phyloP scores from a whole-genome alignment of 345 rosid genomes.

The Rhodamnia argentea region DNA sequence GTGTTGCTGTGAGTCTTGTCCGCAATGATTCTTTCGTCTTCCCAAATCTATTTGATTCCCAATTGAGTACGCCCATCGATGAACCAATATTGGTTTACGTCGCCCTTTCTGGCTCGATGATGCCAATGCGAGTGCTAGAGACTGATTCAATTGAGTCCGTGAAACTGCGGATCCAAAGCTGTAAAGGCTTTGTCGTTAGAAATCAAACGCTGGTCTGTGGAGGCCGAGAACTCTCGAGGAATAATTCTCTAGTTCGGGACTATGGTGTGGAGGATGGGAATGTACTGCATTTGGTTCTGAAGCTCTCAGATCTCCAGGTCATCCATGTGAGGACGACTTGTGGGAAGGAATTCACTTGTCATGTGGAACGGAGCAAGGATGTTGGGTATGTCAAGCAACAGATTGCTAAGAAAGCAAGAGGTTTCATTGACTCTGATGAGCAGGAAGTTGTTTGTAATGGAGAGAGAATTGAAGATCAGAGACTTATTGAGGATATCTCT shows the following conservation, averaged over 20 bases:
- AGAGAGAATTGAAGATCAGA: slow-evolving; percentile 52
- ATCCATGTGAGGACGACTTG: slow-evolving; percentile 43
- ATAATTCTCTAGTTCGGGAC: slow-evolving; percentile 56
- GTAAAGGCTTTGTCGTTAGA: slow-evolving; percentile 55
- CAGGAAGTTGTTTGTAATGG: slow-evolving; percentile 63
- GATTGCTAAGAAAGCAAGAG: slow-evolving; percentile 38
- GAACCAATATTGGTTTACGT: slow-evolving; percentile 51
- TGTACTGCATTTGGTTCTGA: slow-evolving; percentile 67
- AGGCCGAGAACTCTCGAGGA: slow-evolving; percentile 59
- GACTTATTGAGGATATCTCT: slow-evolving; percentile 47
- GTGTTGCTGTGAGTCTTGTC: slow-evolving; percentile 34
- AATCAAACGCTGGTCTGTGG: slow-evolving; percentile 66
- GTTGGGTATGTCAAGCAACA: slow-evolving; percentile 62
- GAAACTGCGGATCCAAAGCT: slow-evolving; percentile 58
- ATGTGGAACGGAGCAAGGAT: slow-evolving; percentile 50
- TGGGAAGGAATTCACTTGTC: slow-evolving; percentile 50
- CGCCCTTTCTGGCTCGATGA: slow-evolving; percentile 16
- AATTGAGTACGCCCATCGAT: slow-evolving; percentile 5
- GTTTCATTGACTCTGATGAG: slow-evolving; percentile 41
- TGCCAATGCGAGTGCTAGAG: slow-evolving; percentile 48
- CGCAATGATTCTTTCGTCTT: slow-evolving; percentile 15
- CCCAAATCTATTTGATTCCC: slow-evolving; percentile 5
- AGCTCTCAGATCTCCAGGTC: slow-evolving; percentile 58
- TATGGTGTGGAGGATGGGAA: slow-evolving; percentile 65
- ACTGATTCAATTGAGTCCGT: slow-evolving; percentile 63